Evolutionary conservation across 108 stramenopile species (phyloP), one percentile per base, ranked within the genome.

Genomic region (Chaetoceros tenuissimus): DNA sequence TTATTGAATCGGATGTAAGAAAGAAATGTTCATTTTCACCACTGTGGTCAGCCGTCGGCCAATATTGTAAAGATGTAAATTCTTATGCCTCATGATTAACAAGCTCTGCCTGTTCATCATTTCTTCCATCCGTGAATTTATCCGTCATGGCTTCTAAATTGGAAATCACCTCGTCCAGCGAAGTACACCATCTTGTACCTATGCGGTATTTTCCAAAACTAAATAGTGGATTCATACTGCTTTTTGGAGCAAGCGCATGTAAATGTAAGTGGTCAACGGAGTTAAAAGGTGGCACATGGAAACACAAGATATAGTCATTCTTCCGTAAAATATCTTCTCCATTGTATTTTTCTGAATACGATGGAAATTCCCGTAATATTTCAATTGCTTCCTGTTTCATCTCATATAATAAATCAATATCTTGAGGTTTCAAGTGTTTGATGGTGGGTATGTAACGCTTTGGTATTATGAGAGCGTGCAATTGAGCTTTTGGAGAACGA

Each of bases 231-330:
- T 28, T 27, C 79, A 86, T 82, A 29, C 64, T 29, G 30, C 79
- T 80, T 0, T 69, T 68, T 0, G 86, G 86, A 30, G 86, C 86
- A 49, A 88, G 58, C 46, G 84, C 86, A 62, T 88, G 86, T 27
- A 88, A 48, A 67, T 88, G 86, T 48, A 88, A 66, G 55, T 88
- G 86, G 61, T 80, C 74, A 7, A 88, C 79, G 29, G 60, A 63
- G 46, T 74, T 78, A 48, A 82, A 88, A 2, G 86, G 86, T 50
- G 82, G 80, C 2, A 81, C 53, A 48, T 88, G 86, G 68, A 78
- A 88, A 46, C 80, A 79, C 1, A 82, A 48, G 7, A 68, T 66
- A 66, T 80, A 88, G 65, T 88, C 86, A 0, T 59, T 27, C 19
- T 26, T 34, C 2, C 49, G 55, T 26, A 53, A 62, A 5, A 73